A percentile compares a stretch with the other conserved stretches of the same genome.
Conservation (phyloP, 805 yeast species). For the Ogataea corticis region DNA sequence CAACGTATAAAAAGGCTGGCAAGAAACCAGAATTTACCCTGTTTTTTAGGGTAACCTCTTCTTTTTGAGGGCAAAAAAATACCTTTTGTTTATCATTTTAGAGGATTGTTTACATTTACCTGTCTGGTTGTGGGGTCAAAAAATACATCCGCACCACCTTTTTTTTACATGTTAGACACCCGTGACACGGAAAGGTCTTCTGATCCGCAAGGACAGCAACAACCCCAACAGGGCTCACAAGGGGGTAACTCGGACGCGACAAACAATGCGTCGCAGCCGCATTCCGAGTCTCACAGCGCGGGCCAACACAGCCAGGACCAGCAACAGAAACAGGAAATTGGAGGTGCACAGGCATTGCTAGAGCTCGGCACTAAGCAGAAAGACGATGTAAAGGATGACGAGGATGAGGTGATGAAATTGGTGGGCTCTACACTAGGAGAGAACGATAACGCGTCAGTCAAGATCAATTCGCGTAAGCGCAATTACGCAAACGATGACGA, state of each 20-base stretch:
- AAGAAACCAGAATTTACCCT: conserved; percentile 11
- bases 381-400: conserved; percentile 52
- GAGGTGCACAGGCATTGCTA: conserved; percentile 32
- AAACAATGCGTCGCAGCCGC: conserved; percentile 4
- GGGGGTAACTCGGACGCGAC: conserved; percentile 7
- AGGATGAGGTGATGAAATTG: conserved; percentile 73
- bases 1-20: background rate
- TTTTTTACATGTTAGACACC: conserved; percentile 3
- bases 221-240: background rate
- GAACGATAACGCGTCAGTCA: conserved; percentile 3
- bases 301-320: conserved; percentile 7
- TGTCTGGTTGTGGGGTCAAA: conserved; percentile 6
- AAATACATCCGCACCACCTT: background rate
- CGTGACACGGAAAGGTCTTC: conserved; percentile 2
- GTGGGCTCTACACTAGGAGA: conserved; percentile 59
- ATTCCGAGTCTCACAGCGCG: conserved; percentile 6
- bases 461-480: conserved; percentile 27
- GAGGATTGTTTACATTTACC: conserved; percentile 2
- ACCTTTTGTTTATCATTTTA: background rate
- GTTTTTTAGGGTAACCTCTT: conserved; percentile 20
- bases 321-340: conserved; percentile 23
- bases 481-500: conserved; percentile 41
- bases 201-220: conserved; percentile 4
- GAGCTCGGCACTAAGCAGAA: conserved; percentile 26
- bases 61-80: background rate